Evolutionary conservation across 179 eudicot species (phyloP).

Genomic region (Carnegiea gigantea): DNA sequence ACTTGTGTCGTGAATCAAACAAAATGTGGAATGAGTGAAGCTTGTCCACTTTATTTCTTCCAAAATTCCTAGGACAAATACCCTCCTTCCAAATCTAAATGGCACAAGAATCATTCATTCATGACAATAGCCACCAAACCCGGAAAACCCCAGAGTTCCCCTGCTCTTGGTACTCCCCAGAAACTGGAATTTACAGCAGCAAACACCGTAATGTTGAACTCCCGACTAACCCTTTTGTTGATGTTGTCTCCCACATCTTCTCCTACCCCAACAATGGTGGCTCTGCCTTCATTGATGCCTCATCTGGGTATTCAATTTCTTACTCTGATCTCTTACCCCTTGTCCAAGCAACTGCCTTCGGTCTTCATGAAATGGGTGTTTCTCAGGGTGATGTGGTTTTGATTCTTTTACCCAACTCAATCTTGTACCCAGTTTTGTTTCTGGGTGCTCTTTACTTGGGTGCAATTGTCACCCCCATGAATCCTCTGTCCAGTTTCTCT

Average conservation of each 20-base stretch:
- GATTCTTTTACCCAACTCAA: conserved; percentile 68
- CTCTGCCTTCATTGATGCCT: conserved; percentile 59
- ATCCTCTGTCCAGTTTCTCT: conserved; percentile 58
- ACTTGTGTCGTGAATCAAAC: background rate
- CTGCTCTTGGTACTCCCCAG: conserved; percentile 44
- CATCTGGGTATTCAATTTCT: conserved; percentile 58
- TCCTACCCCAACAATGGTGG: conserved; percentile 44
- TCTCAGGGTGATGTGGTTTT: conserved; percentile 75
- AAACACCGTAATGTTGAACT: conserved; percentile 49
- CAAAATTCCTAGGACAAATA: background rate
- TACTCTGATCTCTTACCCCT: conserved; percentile 46
- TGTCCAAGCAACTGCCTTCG: conserved; percentile 66
- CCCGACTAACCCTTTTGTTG: conserved; percentile 60
- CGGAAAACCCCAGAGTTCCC: conserved; percentile 17
- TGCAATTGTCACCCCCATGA: conserved; percentile 72
- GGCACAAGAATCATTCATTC: conserved; percentile 1
- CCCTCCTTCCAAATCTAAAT: background rate
- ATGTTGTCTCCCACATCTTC: conserved; percentile 69
- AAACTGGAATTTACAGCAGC: conserved; percentile 74
- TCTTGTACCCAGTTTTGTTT: conserved; percentile 56
- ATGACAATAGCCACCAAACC: background rate
- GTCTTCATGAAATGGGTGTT: conserved; percentile 61
- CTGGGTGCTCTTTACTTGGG: conserved; percentile 68
- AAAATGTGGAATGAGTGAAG: background rate
- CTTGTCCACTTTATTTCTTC: background rate